phyloP scores from a whole-genome alignment of 768 basidiomycete species.

The Rhizopogon roseolus region DNA sequence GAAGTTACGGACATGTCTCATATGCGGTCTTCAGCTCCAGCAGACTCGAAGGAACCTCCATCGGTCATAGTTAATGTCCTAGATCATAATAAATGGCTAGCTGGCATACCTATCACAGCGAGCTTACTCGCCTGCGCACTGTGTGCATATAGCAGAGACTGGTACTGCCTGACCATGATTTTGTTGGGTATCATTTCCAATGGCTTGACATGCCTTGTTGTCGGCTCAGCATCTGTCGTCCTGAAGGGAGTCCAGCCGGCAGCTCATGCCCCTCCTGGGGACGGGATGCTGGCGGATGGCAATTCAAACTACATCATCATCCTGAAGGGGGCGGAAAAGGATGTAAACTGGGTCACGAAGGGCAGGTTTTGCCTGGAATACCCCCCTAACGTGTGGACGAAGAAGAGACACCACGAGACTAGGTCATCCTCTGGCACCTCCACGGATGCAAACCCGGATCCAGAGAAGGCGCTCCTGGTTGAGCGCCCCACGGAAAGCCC shows the following conservation, averaged over 20 bases:
- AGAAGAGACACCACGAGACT: too few species aligned
- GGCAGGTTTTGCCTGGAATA: slow-evolving; percentile 27
- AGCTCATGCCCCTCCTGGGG: slow-evolving; percentile 18
- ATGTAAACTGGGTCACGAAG: slow-evolving; percentile 24
- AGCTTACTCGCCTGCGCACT: slow-evolving; percentile 17
- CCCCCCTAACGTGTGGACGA: not conserved
- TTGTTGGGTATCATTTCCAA: slow-evolving; percentile 25
- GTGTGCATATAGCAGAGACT: slow-evolving; percentile 17
- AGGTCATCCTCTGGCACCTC: not conserved
- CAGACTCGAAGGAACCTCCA: not conserved
- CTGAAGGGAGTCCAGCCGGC: slow-evolving; percentile 21
- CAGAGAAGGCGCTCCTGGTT: not conserved
- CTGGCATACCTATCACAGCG: slow-evolving; percentile 17
- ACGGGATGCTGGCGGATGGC: slow-evolving; percentile 20
- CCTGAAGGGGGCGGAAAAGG: slow-evolving; percentile 22
- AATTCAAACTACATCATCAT: slow-evolving; percentile 14
- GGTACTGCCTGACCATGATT: slow-evolving; percentile 24
- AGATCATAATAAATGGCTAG: slow-evolving; percentile 8
- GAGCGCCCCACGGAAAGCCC: not conserved
- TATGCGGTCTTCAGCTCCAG: not conserved
- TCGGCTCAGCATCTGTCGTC: slow-evolving; percentile 21
- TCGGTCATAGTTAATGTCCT: slow-evolving; percentile 6
- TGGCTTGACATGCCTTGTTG: slow-evolving; percentile 21
- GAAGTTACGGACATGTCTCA: slow-evolving; percentile 4
- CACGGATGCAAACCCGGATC: too few species aligned